Evolutionary conservation across 192 early-diverging fungal species (phyloP).

Genomic region (Mortierella claussenii): DNA sequence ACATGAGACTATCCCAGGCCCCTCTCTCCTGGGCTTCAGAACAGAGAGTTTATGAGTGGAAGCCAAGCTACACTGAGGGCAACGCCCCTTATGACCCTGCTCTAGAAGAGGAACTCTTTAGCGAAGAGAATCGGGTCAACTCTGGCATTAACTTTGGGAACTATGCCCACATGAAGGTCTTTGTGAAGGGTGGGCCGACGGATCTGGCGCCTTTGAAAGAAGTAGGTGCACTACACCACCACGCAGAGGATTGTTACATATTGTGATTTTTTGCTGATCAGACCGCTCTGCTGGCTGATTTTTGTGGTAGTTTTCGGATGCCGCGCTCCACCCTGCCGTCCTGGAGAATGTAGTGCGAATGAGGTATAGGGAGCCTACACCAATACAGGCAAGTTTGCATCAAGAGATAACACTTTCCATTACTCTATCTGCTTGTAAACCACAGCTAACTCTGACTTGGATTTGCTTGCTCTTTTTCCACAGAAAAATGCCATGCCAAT

Average conservation of each 20-base stretch:
- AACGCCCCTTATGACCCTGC: slow-evolving; percentile 67
- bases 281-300: too few species aligned
- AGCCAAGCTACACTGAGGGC: slow-evolving; percentile 62
- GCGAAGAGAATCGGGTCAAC: slow-evolving; percentile 64
- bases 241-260: not conserved
- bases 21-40: slow-evolving; percentile 54
- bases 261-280: not conserved
- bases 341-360: slow-evolving; percentile 74
- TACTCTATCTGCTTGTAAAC: not conserved
- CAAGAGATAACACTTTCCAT: not conserved
- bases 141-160: slow-evolving; percentile 84
- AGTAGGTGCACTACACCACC: slow-evolving; percentile 23
- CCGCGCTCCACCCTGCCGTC: slow-evolving; percentile 69
- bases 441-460: not conserved
- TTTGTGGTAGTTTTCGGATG: slow-evolving; percentile 76
- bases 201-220: slow-evolving; percentile 58
- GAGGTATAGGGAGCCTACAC: slow-evolving; percentile 75
- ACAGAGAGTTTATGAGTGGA: slow-evolving; percentile 62
- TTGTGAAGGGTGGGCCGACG: slow-evolving; percentile 64
- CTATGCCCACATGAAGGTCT: slow-evolving; percentile 78
- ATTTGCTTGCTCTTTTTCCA: slow-evolving; percentile 1
- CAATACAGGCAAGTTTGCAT: slow-evolving; percentile 67
- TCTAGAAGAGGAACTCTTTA: slow-evolving; percentile 73
- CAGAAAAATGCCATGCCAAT: slow-evolving; percentile 71
- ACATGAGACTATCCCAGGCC: not conserved